Conservation (phyloP, 345 rosid genomes). For the Brassica incana region DNA sequence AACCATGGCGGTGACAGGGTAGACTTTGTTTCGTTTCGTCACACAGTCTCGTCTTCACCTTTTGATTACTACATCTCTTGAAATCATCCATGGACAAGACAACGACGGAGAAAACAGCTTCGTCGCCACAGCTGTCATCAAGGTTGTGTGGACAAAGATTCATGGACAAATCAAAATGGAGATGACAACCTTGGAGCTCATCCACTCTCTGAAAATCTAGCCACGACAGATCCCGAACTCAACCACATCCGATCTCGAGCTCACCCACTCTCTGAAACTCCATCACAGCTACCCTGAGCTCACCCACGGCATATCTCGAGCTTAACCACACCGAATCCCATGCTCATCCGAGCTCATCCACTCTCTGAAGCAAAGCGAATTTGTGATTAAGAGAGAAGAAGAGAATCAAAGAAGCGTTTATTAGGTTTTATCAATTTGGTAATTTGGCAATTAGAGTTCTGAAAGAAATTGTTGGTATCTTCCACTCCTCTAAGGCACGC, state of each 20-base stretch:
- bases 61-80: conserved; percentile 26
- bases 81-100: conserved; percentile 30
- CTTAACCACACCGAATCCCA: too few species aligned
- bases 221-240: background rate
- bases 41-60: background rate
- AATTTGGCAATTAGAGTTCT: too few species aligned
- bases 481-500: too few species aligned
- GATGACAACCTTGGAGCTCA: background rate
- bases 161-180: background rate
- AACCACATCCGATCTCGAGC: background rate
- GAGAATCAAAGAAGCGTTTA: background rate
- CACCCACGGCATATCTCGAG: too few species aligned
- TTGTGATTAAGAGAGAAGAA: too few species aligned
- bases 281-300: too few species aligned
- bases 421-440: too few species aligned
- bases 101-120: conserved; percentile 35
- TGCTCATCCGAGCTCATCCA: too few species aligned
- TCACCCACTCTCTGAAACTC: background rate
- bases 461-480: too few species aligned
- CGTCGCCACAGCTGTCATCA: conserved; percentile 25
- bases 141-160: too few species aligned
- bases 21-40: conserved; percentile 17
- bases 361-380: background rate
- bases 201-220: background rate
- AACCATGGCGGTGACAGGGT: conserved; percentile 9